Conservation (phyloP, 495 filamentous ascomycete genomes). For the Lindgomyces ingoldianus region DNA sequence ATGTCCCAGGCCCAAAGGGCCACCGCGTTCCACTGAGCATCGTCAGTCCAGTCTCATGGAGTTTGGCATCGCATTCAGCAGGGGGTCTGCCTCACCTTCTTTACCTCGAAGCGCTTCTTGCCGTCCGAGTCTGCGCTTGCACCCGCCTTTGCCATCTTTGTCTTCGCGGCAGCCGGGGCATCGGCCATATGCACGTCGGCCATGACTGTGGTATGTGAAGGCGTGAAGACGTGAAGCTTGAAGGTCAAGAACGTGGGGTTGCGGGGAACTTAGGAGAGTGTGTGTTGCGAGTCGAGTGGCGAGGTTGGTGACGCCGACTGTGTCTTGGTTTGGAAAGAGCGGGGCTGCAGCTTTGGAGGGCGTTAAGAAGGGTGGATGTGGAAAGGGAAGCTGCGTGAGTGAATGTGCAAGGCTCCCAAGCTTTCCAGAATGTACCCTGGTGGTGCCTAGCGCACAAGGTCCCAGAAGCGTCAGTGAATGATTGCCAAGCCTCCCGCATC, state of each 20-base stretch:
- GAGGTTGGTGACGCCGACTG: background rate
- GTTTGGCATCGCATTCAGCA: background rate
- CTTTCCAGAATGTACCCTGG: background rate
- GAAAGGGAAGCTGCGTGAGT: background rate
- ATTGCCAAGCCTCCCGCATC: too few relatives aligned
- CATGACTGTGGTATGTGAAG: conserved; percentile 56
- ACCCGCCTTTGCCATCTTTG: conserved; percentile 59
- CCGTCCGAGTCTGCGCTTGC: conserved; percentile 57
- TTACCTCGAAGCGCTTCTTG: conserved; percentile 96
- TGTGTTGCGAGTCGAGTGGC: background rate
- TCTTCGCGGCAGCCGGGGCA: conserved; percentile 61
- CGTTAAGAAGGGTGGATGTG: background rate
- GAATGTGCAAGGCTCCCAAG: background rate
- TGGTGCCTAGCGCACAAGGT: conserved; percentile 1
- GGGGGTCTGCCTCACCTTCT: conserved; percentile 69
- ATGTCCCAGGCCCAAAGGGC: conserved; percentile 99
- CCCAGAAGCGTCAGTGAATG: background rate
- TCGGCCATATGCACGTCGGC: conserved; percentile 98
- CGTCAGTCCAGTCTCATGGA: conserved; percentile 14
- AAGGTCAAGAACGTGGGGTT: conserved; percentile 2
- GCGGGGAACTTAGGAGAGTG: conserved; percentile 10
- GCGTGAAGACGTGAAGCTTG: too few relatives aligned
- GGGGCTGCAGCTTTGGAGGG: background rate
- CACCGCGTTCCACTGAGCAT: conserved; percentile 91
- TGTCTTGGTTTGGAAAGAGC: background rate